Evolutionary conservation across 345 rosid species (phyloP).

Genomic region (Dipteronia sinensis): DNA sequence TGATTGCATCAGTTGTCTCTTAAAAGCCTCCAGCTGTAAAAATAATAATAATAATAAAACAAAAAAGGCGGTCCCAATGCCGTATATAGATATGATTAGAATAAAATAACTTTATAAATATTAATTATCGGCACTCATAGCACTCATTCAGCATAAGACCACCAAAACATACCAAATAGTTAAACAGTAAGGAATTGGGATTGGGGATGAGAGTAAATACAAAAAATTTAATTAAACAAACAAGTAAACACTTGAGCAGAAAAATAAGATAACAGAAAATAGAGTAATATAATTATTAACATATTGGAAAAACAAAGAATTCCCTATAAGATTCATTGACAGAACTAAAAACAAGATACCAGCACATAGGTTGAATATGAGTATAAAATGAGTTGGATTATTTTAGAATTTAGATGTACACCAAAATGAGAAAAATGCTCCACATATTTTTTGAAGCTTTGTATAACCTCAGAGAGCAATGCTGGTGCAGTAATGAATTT

Average conservation of each 20-base stretch:
- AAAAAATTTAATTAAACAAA: too few species aligned
- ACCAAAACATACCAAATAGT: not conserved
- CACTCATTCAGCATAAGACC: not conserved
- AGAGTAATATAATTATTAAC: not conserved
- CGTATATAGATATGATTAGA: not conserved
- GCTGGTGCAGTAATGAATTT: not conserved
- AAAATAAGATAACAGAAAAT: not conserved
- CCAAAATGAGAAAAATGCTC: not conserved
- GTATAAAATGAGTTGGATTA: not conserved
- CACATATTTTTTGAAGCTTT: not conserved
- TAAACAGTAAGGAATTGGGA: not conserved
- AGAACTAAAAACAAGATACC: not conserved
- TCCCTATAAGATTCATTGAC: not conserved
- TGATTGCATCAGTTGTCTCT: slow-evolving; percentile 93
- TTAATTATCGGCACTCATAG: not conserved
- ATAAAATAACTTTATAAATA: not conserved
- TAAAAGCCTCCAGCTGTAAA: slow-evolving; percentile 78
- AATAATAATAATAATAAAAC: not conserved
- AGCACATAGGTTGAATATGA: not conserved
- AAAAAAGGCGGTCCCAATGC: not conserved
- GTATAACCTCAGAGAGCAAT: not conserved
- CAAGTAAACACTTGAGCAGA: not conserved
- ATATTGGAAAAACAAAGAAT: not conserved
- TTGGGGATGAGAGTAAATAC: not conserved
- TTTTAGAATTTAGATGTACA: not conserved